Evolutionary conservation across 2,329 filamentous ascomycete genomes (phyloP), one percentile per base, ranked within the genome.

Genomic region (Torrubiella hemipterigena): DNA sequence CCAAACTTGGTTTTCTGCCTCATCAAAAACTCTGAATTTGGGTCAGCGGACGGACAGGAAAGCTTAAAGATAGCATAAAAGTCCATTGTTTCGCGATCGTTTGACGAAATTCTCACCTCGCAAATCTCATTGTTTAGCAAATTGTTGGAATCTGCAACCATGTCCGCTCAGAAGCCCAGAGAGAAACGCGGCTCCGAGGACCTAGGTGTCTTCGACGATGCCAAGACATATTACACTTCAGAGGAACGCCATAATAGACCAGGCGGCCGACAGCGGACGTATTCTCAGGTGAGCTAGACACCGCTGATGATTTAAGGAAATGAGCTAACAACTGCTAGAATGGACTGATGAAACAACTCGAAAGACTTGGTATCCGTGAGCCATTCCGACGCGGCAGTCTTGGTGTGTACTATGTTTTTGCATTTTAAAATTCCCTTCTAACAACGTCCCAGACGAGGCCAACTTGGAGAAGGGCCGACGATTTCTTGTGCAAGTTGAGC

Each of bases 401-500:
- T 44, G 69, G 69, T 72, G 59, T 42, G 59, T 40, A 20, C 27
- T 30, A 16, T 31, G 4, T 20, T 4, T 6, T 11, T 9, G 12
- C 6, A 11, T 17, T 12, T 12, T 29, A 19, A 13, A 19, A 27
- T 27, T 38, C 26, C 37, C 6, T 32, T 34, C 27, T 19, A 24
- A 36, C n/a, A 35, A 17, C 30, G 12, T 16, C 18, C 17, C 48
- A 91, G 87, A 94, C 62, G 85, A 87, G 54, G 63, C 66, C 29
- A 71, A 75, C 20, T 62, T 73, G 30, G 65, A 73, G 29, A 73
- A 81, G 34, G 54, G 58, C 36, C 81, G 84, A 38, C 80, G 79
- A 43, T 94, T 93, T 56, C 69, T 93, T 22, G 77, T 96, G 52
- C 73, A 91, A 45, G 87, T 96, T 46, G 81, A 93, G 29, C 65